Percentiles rank a stretch among this genome's conserved stretches.
These are phyloP conservation scores for Musa beccarii DNA, from an alignment of 176 grass and related monocot genomes.

Conservation along the genomic window DNA sequence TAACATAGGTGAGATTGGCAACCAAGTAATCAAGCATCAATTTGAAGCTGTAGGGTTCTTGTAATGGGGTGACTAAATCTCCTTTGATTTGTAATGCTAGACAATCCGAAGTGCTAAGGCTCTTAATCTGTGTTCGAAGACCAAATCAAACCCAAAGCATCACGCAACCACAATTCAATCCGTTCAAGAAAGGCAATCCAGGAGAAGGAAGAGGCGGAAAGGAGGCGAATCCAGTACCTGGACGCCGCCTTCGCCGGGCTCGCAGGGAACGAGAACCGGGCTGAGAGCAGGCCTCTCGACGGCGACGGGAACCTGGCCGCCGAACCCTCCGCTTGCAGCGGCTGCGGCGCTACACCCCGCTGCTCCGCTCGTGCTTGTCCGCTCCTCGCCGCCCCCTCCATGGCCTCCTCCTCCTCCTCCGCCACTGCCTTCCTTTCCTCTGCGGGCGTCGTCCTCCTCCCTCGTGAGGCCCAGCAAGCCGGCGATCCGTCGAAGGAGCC, in stretches of 20 bases:
- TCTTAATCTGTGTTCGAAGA: too few relatives aligned
- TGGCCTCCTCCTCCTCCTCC: not conserved
- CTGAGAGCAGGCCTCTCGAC: not conserved
- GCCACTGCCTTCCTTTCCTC: not conserved
- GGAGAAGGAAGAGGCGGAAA: not conserved
- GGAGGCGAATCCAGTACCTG: not conserved
- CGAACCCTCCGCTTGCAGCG: not conserved
- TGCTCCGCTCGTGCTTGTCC: not conserved
- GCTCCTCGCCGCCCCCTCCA: not conserved
- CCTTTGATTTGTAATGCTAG: too few relatives aligned
- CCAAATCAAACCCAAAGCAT: too few relatives aligned
- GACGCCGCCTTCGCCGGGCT: conserved; percentile 13
- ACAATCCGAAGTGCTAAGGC: too few relatives aligned
- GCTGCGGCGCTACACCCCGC: not conserved
- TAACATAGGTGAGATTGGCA: too few relatives aligned
- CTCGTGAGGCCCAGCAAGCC: not conserved
- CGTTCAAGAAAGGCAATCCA: not conserved
- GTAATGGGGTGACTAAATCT: too few relatives aligned
- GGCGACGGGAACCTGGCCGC: conserved; percentile 9
- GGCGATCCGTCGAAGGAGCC: not conserved
- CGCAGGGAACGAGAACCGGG: conserved; percentile 5
- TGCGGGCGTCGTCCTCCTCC: not conserved
- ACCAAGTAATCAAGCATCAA: too few relatives aligned
- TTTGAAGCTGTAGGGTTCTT: too few relatives aligned
- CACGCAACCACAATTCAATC: too few relatives aligned